phyloP scores from a whole-genome alignment of 1,139 yeast genomes.

The Hemisphaericaspora lyxosophila region DNA sequence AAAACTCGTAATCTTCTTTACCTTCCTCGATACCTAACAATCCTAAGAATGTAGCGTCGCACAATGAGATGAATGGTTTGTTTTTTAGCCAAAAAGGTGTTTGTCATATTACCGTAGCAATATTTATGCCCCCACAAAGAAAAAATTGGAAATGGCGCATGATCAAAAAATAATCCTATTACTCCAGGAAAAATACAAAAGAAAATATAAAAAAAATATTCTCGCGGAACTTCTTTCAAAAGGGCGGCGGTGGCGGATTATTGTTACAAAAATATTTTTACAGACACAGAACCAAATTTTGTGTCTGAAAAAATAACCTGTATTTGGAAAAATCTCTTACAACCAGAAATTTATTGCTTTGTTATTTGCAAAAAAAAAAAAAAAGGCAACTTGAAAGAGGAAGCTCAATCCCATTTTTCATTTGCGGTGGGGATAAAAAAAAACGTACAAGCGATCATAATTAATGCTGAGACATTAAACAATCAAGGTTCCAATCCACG shows the following conservation, averaged over 20 bases:
- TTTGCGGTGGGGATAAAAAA: neutral
- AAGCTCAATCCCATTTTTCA: neutral
- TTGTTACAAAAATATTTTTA: too few species aligned
- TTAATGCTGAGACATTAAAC: too few species aligned
- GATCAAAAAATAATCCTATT: too few species aligned
- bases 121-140: neutral
- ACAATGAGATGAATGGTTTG: too few species aligned
- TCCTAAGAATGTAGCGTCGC: neutral
- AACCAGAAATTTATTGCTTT: too few species aligned
- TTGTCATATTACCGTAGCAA: too few species aligned
- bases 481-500: too few species aligned
- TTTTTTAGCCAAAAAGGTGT: too few species aligned
- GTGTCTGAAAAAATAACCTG: neutral
- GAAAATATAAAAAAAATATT: too few species aligned
- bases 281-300: neutral
- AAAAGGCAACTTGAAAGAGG: neutral
- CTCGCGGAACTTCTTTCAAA: too few species aligned
- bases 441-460: neutral
- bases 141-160: neutral
- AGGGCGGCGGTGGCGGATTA: neutral
- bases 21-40: neutral
- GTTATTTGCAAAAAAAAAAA: neutral
- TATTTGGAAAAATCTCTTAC: neutral
- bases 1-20: neutral
- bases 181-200: too few species aligned